Conservation (phyloP, 2,329 filamentous ascomycete species). For the Monosporascus sp. region DNA sequence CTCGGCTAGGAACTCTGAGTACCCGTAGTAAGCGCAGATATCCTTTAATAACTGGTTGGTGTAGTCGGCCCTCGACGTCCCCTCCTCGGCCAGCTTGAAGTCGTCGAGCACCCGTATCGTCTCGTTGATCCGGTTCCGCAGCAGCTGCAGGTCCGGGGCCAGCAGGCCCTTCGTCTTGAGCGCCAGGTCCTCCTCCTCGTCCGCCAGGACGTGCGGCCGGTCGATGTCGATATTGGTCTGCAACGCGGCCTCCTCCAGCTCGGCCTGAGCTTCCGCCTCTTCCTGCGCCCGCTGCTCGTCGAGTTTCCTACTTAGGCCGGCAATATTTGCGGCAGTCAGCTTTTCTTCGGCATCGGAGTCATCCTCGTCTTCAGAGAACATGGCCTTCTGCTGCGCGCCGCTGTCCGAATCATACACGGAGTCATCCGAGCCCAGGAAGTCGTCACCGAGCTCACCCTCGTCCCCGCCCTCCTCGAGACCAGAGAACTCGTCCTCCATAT, state of each 20-base stretch:
- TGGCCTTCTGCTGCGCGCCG: conserved; percentile 53
- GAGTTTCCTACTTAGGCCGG: conserved; percentile 78
- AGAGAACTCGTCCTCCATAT: conserved; percentile 36
- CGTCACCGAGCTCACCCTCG: conserved; percentile 40
- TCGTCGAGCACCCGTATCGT: conserved; percentile 88
- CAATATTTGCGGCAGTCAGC: conserved; percentile 93
- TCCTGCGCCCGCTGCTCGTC: conserved; percentile 73
- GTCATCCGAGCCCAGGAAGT: conserved; percentile 56
- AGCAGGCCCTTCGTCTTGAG: conserved; percentile 59
- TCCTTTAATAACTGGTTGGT: conserved; percentile 81
- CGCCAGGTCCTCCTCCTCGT: conserved; percentile 54
- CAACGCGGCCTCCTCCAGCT: conserved; percentile 77
- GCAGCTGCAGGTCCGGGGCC: conserved; percentile 82
- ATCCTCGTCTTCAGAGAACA: conserved; percentile 95
- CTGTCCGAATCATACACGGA: conserved; percentile 70
- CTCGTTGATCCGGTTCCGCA: conserved; percentile 86
- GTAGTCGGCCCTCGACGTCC: conserved; percentile 82
- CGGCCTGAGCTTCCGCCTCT: conserved; percentile 75
- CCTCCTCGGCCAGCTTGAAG: conserved; percentile 76
- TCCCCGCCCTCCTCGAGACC: conserved; percentile 26
- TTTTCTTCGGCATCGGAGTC: conserved; percentile 83
- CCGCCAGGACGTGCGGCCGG: conserved; percentile 58
- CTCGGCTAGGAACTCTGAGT: conserved; percentile 89
- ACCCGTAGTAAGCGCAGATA: conserved; percentile 94
- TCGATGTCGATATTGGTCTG: conserved; percentile 91